Percentiles rank a stretch among this genome's conserved stretches.
Conservation (phyloP, 2,329 filamentous ascomycete genomes). For the Zalaria sp. region DNA sequence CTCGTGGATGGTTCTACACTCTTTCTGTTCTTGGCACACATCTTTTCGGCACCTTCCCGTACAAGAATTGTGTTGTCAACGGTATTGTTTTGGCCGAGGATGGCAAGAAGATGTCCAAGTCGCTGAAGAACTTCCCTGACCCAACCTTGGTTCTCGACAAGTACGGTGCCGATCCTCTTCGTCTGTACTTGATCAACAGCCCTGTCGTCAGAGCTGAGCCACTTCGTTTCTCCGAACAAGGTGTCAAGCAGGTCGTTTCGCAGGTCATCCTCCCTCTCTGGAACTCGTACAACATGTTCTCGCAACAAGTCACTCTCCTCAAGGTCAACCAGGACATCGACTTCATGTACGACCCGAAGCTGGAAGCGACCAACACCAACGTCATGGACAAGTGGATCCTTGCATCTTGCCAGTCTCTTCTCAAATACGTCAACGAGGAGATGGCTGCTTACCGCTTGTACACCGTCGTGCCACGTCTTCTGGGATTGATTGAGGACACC, state of each 20-base stretch:
- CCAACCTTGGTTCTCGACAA: conserved; percentile 69
- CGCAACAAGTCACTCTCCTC: conserved; percentile 68
- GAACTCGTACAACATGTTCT: conserved; percentile 97
- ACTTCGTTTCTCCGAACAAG: conserved; percentile 76
- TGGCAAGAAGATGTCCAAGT: conserved; percentile 98
- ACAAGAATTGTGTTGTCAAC: conserved; percentile 94
- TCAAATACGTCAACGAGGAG: conserved; percentile 84
- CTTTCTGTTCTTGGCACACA: conserved; percentile 78
- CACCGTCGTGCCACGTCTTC: conserved; percentile 74
- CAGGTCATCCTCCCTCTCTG: conserved; percentile 83
- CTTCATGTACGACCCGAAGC: conserved; percentile 63
- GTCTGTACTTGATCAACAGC: conserved; percentile 93
- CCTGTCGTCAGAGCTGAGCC: conserved; percentile 88
- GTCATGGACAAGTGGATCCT: conserved; percentile 96
- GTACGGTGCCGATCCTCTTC: conserved; percentile 83
- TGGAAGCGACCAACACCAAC: conserved; percentile 66
- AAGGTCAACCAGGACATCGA: conserved; percentile 74
- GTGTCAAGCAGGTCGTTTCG: conserved; percentile 88
- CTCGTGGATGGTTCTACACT: conserved; percentile 94
- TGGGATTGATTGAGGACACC: conserved; percentile 67
- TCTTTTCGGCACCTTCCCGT: conserved; percentile 70
- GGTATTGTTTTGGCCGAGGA: conserved; percentile 88
- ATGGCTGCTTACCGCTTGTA: conserved; percentile 65
- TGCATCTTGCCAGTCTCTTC: conserved; percentile 77
- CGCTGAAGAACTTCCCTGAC: conserved; percentile 91